These are phyloP conservation scores for Corymbia calophylla DNA, from an alignment of 441 rosid species.

Conservation along the genomic window DNA sequence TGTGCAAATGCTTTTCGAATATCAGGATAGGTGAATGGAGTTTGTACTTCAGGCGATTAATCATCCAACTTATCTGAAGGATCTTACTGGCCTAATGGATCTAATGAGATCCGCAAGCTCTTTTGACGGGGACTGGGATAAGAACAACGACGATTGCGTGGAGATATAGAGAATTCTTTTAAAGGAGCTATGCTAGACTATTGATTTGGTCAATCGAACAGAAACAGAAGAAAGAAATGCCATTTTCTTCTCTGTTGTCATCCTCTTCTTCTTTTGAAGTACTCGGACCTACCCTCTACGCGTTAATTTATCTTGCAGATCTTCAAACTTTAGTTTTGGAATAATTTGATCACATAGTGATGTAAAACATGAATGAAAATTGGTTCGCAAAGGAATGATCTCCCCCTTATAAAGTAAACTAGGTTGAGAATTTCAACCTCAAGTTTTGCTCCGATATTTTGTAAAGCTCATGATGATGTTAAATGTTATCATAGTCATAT, in stretches of 20 bases:
- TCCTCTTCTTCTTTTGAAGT: not conserved
- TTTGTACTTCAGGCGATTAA: slow-evolving; percentile 80
- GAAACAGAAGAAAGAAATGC: not conserved
- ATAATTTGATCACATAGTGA: not conserved
- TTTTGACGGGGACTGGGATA: slow-evolving; percentile 69
- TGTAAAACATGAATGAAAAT: not conserved
- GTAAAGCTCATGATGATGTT: not conserved
- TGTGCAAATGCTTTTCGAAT: slow-evolving; percentile 71
- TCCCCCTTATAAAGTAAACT: not conserved
- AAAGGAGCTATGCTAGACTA: not conserved
- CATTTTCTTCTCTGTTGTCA: not conserved
- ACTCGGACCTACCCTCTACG: not conserved
- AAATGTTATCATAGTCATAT: not conserved
- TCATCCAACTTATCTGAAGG: slow-evolving; percentile 93
- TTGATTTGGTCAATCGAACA: not conserved
- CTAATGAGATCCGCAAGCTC: slow-evolving; percentile 65
- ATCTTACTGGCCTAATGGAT: slow-evolving; percentile 86
- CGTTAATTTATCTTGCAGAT: not conserved
- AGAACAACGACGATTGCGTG: slow-evolving; percentile 17
- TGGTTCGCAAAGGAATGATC: not conserved
- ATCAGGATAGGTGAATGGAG: slow-evolving; percentile 51
- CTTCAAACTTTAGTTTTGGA: not conserved
- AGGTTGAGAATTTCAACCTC: not conserved
- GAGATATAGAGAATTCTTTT: slow-evolving; percentile 24
- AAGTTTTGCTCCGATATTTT: not conserved